Evolutionary conservation across 2,329 filamentous ascomycete species (phyloP), one percentile per base, ranked within the genome.

Genomic region (Arthrobotrys iridis): DNA sequence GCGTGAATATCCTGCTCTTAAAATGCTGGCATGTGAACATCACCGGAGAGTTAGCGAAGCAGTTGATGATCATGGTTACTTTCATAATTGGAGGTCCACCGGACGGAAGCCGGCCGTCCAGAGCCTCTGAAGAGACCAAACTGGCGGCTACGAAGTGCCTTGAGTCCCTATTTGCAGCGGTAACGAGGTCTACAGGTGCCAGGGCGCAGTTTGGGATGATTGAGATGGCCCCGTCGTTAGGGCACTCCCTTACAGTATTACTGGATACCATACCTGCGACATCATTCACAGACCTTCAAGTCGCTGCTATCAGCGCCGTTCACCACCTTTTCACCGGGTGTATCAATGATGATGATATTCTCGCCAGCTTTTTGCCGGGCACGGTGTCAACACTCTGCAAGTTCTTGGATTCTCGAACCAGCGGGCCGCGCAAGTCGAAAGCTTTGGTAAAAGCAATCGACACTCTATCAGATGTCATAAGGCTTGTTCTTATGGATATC

Each of bases 351-450:
- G 87, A 87, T 50, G 87, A 91, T n/a, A 88, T 91, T 1, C 84
- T 96, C 66, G 92, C 93, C 7, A 93, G 88, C 76, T 95, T 99
- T 79, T 85, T 98, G 43, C 95, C 96, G 0, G 93, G 93, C 7
- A 92, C 92, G 0, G 88, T 97, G 0, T 98, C 95, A 2, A 88
- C 89, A 0, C 83, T 99, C 22, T 89, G 91, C 1, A 93, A 90
- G 79, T 84, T 93, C 0, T 83, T 96, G 58, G 90, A 91, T 3
- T 88, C 88, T 0, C 91, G 89, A 0, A 87, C 87, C 41, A 85
- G 78, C 15, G 77, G 86, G 77, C 85, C 87, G 55, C 84, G 87
- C 33, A 85, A 86, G 52, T 89, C 86, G 77, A 87, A 86, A 41
- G 86, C 96, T 0, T 83, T 98, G 4, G 83, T 89, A 22, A 83